Percentiles rank a stretch among this genome's conserved stretches.
Evolutionary conservation across 805 yeast species (phyloP).

Genomic region (Candida morakotiae): DNA sequence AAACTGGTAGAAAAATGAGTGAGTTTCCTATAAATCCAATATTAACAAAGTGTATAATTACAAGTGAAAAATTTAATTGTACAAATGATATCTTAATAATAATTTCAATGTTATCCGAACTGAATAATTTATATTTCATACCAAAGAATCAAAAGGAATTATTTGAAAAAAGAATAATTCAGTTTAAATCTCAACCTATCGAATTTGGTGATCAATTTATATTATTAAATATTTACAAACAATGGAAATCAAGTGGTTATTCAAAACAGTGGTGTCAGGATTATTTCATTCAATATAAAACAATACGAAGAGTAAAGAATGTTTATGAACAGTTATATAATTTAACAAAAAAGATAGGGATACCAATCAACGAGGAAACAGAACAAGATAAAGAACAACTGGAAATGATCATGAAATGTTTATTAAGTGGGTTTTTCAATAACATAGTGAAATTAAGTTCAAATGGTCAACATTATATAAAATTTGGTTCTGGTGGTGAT

Average conservation of each 20-base stretch:
- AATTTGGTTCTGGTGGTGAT: slow-evolving; percentile 35
- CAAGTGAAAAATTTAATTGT: slow-evolving; percentile 59
- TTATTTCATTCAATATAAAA: slow-evolving; percentile 71
- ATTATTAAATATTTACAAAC: slow-evolving; percentile 67
- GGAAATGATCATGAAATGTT: slow-evolving; percentile 45
- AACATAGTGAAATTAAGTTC: slow-evolving; percentile 57
- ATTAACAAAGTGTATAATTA: slow-evolving; percentile 69
- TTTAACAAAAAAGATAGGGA: slow-evolving; percentile 53
- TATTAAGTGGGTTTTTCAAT: slow-evolving; percentile 67
- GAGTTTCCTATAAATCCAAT: slow-evolving; percentile 91
- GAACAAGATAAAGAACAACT: slow-evolving; percentile 11
- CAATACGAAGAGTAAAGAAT: slow-evolving; percentile 63
- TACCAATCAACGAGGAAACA: slow-evolving; percentile 21
- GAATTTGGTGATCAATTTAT: slow-evolving; percentile 78
- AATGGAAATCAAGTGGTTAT: slow-evolving; percentile 66
- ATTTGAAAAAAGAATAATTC: slow-evolving; percentile 61
- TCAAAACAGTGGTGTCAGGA: slow-evolving; percentile 83
- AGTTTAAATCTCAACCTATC: slow-evolving; percentile 37
- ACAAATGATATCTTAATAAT: slow-evolving; percentile 67
- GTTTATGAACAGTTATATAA: slow-evolving; percentile 65
- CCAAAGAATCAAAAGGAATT: slow-evolving; percentile 63
- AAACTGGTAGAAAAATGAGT: slow-evolving; percentile 79
- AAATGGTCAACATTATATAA: slow-evolving; percentile 65
- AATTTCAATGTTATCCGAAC: slow-evolving; percentile 79
- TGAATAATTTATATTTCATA: slow-evolving; percentile 64